phyloP scores from a whole-genome alignment of 1,284 basidiomycete genomes.

The Trichosporon sp. region DNA sequence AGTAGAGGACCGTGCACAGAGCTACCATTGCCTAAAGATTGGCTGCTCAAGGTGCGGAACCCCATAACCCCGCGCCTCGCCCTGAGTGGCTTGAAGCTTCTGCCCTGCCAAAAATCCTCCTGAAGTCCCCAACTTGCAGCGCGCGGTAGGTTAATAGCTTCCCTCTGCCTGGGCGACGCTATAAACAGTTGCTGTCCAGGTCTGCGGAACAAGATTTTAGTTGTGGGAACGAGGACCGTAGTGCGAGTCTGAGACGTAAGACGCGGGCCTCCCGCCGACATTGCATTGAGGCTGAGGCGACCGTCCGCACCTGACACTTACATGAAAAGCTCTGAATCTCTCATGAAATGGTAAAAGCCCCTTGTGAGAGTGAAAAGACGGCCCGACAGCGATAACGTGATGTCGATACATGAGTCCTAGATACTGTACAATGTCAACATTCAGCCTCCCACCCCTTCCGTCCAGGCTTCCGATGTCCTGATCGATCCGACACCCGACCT shows the following conservation, averaged over 20 bases:
- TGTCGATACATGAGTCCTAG: slow-evolving; percentile 8
- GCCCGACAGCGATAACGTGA: slow-evolving; percentile 4
- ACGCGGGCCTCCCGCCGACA: not conserved
- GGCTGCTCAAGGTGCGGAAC: not conserved
- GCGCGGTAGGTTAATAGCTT: not conserved
- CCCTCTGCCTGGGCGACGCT: not conserved
- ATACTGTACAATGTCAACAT: not conserved
- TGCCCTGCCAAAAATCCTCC: not conserved
- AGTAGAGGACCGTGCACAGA: not conserved
- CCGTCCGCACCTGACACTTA: not conserved
- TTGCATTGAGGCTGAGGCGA: not conserved
- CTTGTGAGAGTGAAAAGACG: too few species aligned
- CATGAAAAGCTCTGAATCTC: not conserved
- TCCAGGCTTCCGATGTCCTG: not conserved
- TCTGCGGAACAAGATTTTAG: not conserved
- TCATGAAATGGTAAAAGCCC: too few species aligned
- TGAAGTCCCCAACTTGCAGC: not conserved
- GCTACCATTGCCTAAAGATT: not conserved
- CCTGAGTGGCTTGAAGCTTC: not conserved
- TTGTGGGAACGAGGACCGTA: not conserved
- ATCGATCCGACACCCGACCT: not conserved
- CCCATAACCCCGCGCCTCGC: not conserved
- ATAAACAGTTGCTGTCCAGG: not conserved
- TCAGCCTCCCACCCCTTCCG: not conserved
- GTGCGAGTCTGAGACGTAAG: not conserved